Percentiles rank a stretch among this genome's conserved stretches.
Conservation (phyloP, 805 yeast genomes). For the Scheffersomyces lignosus region DNA sequence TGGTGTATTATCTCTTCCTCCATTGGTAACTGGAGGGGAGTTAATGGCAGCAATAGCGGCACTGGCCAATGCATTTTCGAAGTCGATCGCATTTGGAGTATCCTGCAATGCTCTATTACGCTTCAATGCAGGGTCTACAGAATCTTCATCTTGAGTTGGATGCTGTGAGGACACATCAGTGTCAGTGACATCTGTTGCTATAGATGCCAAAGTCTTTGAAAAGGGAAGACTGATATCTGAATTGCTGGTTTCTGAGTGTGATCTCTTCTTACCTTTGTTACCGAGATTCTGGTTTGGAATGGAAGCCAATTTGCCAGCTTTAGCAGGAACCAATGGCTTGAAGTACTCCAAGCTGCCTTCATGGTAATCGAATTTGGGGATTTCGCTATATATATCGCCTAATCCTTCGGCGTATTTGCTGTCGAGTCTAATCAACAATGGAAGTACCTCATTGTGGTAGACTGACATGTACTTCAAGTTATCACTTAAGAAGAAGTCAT, state of each 20-base stretch:
- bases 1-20: conserved; percentile 21
- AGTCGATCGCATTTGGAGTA: conserved; percentile 11
- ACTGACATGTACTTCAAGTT: conserved; percentile 35
- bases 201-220: conserved; percentile 8
- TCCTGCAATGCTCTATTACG: conserved; percentile 17
- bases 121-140: conserved; percentile 31
- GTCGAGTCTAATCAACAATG: conserved; percentile 28
- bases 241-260: conserved; percentile 6
- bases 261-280: conserved; percentile 10
- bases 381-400: conserved; percentile 27
- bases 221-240: neutral
- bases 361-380: conserved; percentile 33
- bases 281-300: conserved; percentile 2
- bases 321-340: conserved; percentile 24
- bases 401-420: conserved; percentile 28
- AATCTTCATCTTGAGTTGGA: conserved; percentile 18
- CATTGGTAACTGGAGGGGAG: conserved; percentile 26
- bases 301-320: conserved; percentile 10
- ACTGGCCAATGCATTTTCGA: conserved; percentile 26
- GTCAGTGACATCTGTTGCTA: conserved; percentile 8
- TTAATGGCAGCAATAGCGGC: conserved; percentile 36
- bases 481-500: conserved; percentile 37
- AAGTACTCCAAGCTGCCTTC: conserved; percentile 27
- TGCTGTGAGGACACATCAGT: conserved; percentile 5
- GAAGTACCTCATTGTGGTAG: conserved; percentile 38